Percentiles rank a stretch among this genome's conserved stretches.
Conservation (phyloP, 2,329 filamentous ascomycete genomes). For the Fusarium sp. region DNA sequence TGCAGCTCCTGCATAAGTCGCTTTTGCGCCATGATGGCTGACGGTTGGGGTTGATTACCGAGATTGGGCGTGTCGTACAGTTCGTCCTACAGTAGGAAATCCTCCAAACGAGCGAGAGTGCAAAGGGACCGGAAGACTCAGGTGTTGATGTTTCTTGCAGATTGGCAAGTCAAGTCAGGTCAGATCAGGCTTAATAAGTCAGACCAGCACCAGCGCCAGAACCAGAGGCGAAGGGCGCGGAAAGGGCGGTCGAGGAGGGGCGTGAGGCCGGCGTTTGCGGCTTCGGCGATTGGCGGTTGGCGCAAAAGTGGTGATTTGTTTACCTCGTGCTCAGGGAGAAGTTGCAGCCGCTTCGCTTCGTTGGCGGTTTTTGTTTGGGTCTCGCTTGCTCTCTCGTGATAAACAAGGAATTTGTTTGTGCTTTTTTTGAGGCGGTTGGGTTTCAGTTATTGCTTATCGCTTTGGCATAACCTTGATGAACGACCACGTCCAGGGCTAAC, state of each 20-base stretch:
- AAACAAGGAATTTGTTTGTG: neutral
- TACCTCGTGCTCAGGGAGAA: constrained; percentile 14
- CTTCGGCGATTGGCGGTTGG: constrained; percentile 39
- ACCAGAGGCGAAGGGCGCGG: constrained; percentile 38
- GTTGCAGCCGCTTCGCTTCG: constrained; percentile 23
- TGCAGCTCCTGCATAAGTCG: constrained; percentile 92
- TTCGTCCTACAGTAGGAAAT: constrained; percentile 6
- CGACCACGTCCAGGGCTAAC: neutral
- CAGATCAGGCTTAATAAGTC: constrained; percentile 44
- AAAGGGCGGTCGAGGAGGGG: constrained; percentile 49
- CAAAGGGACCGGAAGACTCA: constrained; percentile 1
- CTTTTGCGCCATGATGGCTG: constrained; percentile 67
- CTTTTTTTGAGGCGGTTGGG: neutral
- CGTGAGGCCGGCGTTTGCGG: constrained; percentile 30
- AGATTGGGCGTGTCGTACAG: neutral
- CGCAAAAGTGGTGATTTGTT: constrained; percentile 16
- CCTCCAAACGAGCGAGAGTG: constrained; percentile 18
- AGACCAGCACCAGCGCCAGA: constrained; percentile 26
- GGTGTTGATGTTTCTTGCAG: constrained; percentile 19
- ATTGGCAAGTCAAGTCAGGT: constrained; percentile 16
- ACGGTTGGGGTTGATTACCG: neutral
- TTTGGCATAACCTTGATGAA: constrained; percentile 4
- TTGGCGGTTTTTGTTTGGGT: constrained; percentile 26
- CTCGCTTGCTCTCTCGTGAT: neutral
- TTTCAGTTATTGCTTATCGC: constrained; percentile 5